Base-by-base conservation (phyloP, 2,329 filamentous ascomycete genomes). In the Tolypocladium album region DNA sequence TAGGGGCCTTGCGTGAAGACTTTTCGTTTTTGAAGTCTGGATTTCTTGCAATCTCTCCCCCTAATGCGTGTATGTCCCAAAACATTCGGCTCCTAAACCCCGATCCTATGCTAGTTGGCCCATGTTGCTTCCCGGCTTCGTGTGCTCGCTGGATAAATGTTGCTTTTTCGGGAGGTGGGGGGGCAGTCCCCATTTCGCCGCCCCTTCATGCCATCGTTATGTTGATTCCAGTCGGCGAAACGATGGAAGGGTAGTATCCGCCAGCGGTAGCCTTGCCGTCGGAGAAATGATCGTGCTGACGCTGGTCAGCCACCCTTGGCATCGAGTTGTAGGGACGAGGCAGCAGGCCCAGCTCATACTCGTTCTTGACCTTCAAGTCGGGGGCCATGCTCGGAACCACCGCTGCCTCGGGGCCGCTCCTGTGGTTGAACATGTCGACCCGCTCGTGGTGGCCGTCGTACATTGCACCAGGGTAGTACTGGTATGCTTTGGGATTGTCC, bases 231-330 rank as follows among this genome's bases (percentile, higher is more conserved):
- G 79, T 76, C 31, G 79, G 78, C 8, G 78, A 72, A 38, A 80
- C 68, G 64, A 78, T 71, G 7, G 76, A 78, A 2, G 82, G 82
- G 62, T 84, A 85, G 63, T 81, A 83, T 17, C 81, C 81, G 27
- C 70, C 71, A 6, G 81, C 82, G 52, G 71, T 77, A 12, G 77
- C 52, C 65, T 83, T 84, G 60, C 79, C 79, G 58, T 84, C 81
- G 4, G 31, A 36, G 63, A 81, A 84, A 12, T 79, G 76, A 20
- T 77, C 77, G 61, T 80, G 67, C 36, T 74, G 74, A 22, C 68
- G 69, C 43, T 70, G 70, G 55, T 66, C 67, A 56, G 72, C 73
- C 20, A 80, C 55, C 65, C 72, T 65, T 36, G 71, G 65, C 38
- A 43, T 31, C 4, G 60, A 20, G 24, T 22, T 76, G 64, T 79